Conservation (phyloP, 371 early-diverging fungal genomes). For the Umbelopsis sp. region DNA sequence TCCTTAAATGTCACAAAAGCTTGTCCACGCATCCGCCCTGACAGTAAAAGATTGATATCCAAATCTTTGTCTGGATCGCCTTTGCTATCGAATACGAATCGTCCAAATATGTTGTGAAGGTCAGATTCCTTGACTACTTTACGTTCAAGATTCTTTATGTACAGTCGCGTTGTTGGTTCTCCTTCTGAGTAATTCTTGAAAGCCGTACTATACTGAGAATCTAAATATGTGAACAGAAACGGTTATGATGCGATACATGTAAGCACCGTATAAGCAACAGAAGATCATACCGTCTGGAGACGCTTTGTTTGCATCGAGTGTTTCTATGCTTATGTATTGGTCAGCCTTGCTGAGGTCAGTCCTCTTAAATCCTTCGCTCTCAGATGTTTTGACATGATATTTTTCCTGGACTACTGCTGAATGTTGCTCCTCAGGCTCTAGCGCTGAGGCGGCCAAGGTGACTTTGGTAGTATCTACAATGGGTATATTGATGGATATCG, state of each 20-base stretch:
- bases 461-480: background rate
- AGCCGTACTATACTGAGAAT: conserved; percentile 30
- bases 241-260: no score
- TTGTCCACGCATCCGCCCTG: conserved; percentile 42
- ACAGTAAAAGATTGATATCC: conserved; percentile 35
- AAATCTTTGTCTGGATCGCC: conserved; percentile 21
- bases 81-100: conserved; percentile 25
- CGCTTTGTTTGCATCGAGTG: background rate
- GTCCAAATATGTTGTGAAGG: conserved; percentile 31
- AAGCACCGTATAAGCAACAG: no score
- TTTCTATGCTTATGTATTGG: background rate
- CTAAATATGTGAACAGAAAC: conserved; percentile 6
- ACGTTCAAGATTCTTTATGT: conserved; percentile 41
- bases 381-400: background rate
- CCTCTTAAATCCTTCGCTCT: background rate
- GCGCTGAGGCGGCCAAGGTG: background rate
- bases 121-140: conserved; percentile 39
- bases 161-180: conserved; percentile 30
- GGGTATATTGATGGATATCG: background rate
- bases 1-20: conserved; percentile 42
- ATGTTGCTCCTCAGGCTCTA: background rate
- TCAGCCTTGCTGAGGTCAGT: background rate
- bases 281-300: background rate
- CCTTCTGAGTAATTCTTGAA: conserved; percentile 41
- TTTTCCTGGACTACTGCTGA: background rate